Percentiles rank a stretch among this genome's conserved stretches.
Evolutionary conservation across 1,139 yeast genomes (phyloP).

Genomic region (Scheffersomyces titani): DNA sequence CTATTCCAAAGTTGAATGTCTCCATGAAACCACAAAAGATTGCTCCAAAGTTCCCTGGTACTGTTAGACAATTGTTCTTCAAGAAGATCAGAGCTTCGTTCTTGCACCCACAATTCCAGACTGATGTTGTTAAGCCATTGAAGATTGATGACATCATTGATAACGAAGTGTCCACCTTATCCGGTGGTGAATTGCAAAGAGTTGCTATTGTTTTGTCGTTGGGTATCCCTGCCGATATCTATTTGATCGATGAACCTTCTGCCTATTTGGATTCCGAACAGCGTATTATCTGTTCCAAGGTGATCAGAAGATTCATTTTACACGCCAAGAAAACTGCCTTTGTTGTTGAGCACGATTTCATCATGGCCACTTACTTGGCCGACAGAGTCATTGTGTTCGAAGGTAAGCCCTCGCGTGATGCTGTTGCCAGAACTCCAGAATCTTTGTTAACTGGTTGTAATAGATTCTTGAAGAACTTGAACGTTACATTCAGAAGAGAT

Average conservation of each 20-base stretch:
- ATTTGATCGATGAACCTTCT: slow-evolving; percentile 96
- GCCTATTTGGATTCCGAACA: slow-evolving; percentile 99
- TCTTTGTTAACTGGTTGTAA: slow-evolving; percentile 95
- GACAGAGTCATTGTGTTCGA: slow-evolving; percentile 98
- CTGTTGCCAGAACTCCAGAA: slow-evolving; percentile 86
- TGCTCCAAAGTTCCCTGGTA: slow-evolving; percentile 97
- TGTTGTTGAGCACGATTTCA: slow-evolving; percentile 98
- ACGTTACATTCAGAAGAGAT: slow-evolving; percentile 98
- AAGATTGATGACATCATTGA: slow-evolving; percentile 92
- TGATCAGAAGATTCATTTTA: slow-evolving; percentile 91
- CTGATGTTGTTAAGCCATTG: slow-evolving; percentile 95
- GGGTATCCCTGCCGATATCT: slow-evolving; percentile 94
- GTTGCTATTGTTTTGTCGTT: slow-evolving; percentile 95
- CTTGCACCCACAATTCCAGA: slow-evolving; percentile 95
- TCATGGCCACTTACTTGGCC: slow-evolving; percentile 98
- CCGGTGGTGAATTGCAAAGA: slow-evolving; percentile 99
- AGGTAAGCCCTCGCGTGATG: slow-evolving; percentile 85
- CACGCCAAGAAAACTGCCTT: slow-evolving; percentile 98
- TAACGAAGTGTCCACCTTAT: slow-evolving; percentile 94
- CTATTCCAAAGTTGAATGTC: slow-evolving; percentile 85
- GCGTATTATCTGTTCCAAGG: slow-evolving; percentile 98
- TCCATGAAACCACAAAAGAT: slow-evolving; percentile 99
- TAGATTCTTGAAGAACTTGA: slow-evolving; percentile 91
- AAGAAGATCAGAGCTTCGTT: slow-evolving; percentile 94
- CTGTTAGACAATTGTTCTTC: slow-evolving; percentile 95